Percentiles rank a stretch among this genome's conserved stretches.
Evolutionary conservation across 441 rosid genomes (phyloP).

Genomic region (Mallotus repandus): DNA sequence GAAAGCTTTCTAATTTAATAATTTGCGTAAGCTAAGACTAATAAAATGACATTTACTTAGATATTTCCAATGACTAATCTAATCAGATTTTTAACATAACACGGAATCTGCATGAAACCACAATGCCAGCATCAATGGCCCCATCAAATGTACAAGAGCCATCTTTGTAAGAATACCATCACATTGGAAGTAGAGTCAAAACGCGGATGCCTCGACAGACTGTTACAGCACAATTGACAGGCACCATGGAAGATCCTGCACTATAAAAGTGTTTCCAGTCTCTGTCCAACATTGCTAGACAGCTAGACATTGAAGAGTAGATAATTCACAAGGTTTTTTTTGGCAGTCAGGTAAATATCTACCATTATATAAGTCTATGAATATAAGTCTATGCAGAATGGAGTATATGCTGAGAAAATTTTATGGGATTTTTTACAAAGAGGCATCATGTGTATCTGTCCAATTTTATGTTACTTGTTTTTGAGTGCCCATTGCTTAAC

Average conservation of each 20-base stretch:
- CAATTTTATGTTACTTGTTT: conserved; percentile 23
- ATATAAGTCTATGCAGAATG: conserved; percentile 4
- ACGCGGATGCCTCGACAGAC: conserved; percentile 29
- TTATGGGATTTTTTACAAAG: conserved; percentile 4
- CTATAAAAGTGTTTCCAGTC: conserved; percentile 19
- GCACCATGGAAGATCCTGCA: conserved; percentile 11
- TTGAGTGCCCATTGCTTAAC: conserved; percentile 28
- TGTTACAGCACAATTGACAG: conserved; percentile 17
- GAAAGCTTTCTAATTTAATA: conserved; percentile 15
- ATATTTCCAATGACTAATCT: conserved; percentile 29
- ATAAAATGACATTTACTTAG: conserved; percentile 20
- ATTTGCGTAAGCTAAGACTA: conserved; percentile 16
- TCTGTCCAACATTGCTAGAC: conserved; percentile 36
- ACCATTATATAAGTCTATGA: conserved; percentile 20
- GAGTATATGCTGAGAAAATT: conserved; percentile 19
- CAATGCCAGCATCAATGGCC: conserved; percentile 5
- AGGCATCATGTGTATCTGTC: conserved; percentile 12
- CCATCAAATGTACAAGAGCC: conserved; percentile 21
- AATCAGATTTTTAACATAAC: conserved; percentile 24
- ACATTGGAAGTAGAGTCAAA: conserved; percentile 24
- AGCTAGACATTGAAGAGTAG: conserved; percentile 60
- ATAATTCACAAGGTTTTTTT: conserved; percentile 37
- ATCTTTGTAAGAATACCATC: conserved; percentile 10
- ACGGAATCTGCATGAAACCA: conserved; percentile 19
- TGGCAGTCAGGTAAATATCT: conserved; percentile 36